Base-by-base conservation (phyloP, 2,329 filamentous ascomycete species). In the Madurella fahalii region DNA sequence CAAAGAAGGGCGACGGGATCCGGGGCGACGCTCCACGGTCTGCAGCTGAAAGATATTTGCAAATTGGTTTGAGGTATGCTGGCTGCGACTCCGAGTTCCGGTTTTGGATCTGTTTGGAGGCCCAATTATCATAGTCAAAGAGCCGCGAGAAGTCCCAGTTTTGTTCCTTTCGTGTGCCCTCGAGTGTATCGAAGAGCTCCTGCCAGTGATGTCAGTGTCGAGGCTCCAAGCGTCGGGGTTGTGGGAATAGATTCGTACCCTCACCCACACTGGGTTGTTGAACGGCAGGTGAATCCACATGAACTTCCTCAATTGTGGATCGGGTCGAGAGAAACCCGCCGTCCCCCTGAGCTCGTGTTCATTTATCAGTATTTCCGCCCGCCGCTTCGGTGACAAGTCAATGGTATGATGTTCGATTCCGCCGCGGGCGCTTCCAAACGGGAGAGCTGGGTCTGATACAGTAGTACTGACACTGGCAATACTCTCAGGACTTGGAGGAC, bases 251-350 rank as follows among this genome's bases (percentile, higher is more conserved):
- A 68, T 56, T 63, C 44, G 5, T 39, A 79, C 79, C 70, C 79
- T 80, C 2, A 82, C 80, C 80, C 80, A 83, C 0, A 76, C 72
- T 0, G 80, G 78, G 49, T 83, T 82, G 9, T 79, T 83, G 30
- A 76, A 82, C 0, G 80, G 77, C 16, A 81, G 59, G 65, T 83
- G 80, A 45, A 83, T 74, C 80, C 81, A 83, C 61, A 78, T 75
- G 59, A 82, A 82, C 63, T 77, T 81, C 20, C 77, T 72, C 52
- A 63, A 64, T 2, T 61, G 57, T 2, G 70, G 67, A 46, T 72
- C 65, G 0, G 73, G 73, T 25, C 73, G 63, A 4, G 71, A 73
- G 58, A 75, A 75, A 0, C 72, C 73, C 1, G 72, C 72, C 0
- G 68, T 64, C 34, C 41, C 43, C 13, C 40, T 42, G 46, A 56